Evolutionary conservation across 495 filamentous ascomycete genomes (phyloP).

Genomic region (Cairneyella variabilis): DNA sequence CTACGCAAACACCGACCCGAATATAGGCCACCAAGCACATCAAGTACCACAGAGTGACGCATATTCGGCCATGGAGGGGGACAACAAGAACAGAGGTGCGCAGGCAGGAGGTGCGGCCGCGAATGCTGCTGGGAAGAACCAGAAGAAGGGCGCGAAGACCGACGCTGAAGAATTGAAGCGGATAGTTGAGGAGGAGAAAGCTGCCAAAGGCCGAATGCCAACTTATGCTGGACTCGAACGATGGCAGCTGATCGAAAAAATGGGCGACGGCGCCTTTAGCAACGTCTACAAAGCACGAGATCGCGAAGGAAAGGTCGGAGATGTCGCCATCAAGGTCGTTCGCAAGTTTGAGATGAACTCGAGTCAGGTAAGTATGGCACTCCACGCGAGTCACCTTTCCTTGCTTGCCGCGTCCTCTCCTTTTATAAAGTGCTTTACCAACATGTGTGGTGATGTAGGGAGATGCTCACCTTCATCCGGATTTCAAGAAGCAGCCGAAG

Average conservation of each 20-base stretch:
- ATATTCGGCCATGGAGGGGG: slow-evolving; percentile 52
- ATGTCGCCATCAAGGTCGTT: slow-evolving; percentile 97
- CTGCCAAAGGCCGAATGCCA: slow-evolving; percentile 78
- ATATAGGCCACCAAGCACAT: slow-evolving; percentile 45
- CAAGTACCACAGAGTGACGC: slow-evolving; percentile 40
- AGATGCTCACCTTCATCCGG: slow-evolving; percentile 84
- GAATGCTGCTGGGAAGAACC: slow-evolving; percentile 45
- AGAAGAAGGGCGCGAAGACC: slow-evolving; percentile 41
- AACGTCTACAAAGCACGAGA: slow-evolving; percentile 93
- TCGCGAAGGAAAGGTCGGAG: slow-evolving; percentile 57
- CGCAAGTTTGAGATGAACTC: slow-evolving; percentile 98
- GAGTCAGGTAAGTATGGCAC: slow-evolving; percentile 74
- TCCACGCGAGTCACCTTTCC: slow-evolving; percentile 17
- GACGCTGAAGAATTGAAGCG: slow-evolving; percentile 70
- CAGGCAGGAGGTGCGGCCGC: slow-evolving; percentile 59
- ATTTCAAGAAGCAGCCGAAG: slow-evolving; percentile 90
- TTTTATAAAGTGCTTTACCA: slow-evolving; percentile 25
- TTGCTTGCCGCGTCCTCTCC: slow-evolving; percentile 17
- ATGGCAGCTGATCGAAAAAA: slow-evolving; percentile 90
- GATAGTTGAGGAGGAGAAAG: slow-evolving; percentile 87
- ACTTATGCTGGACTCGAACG: slow-evolving; percentile 88
- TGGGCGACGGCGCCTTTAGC: slow-evolving; percentile 98
- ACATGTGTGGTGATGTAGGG: slow-evolving; percentile 51
- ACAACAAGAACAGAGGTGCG: slow-evolving; percentile 57
- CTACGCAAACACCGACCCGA: slow-evolving; percentile 50